Conservation (phyloP, 2,329 filamentous ascomycete species). For the Septoria petroselini region DNA sequence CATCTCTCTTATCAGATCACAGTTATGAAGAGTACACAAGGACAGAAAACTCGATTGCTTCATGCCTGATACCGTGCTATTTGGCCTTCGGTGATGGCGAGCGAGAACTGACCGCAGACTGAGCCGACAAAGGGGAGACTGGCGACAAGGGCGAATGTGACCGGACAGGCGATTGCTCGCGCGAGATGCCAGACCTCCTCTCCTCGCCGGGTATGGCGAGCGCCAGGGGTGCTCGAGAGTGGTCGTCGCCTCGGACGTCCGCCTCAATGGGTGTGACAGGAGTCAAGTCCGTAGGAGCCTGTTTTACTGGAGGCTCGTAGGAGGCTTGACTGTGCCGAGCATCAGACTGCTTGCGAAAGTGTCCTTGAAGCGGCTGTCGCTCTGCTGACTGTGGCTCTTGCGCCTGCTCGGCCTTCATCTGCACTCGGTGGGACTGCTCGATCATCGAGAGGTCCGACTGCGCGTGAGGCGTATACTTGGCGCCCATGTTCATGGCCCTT, state of each 20-base stretch:
- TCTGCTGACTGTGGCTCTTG: slow-evolving; percentile 1
- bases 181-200: slow-evolving; percentile 10
- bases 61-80: too few relatives aligned
- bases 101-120: slow-evolving; percentile 14
- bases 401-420: slow-evolving; percentile 1
- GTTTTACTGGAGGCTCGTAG: slow-evolving; percentile 2
- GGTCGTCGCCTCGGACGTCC: slow-evolving; percentile 2
- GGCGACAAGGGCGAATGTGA: slow-evolving; percentile 21
- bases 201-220: slow-evolving; percentile 16
- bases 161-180: slow-evolving; percentile 15
- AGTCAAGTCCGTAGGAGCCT: slow-evolving; percentile 14
- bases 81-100: slow-evolving; percentile 8
- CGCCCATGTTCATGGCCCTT: slow-evolving; percentile 2
- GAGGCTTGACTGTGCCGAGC: slow-evolving; percentile 4
- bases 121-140: slow-evolving; percentile 19
- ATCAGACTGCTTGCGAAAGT: slow-evolving; percentile 5
- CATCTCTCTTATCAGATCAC: slow-evolving; percentile 2
- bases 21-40: background rate
- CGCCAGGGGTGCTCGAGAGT: slow-evolving; percentile 4
- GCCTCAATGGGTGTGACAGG: slow-evolving; percentile 12
- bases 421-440: slow-evolving; percentile 15
- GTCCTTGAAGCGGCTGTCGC: background rate
- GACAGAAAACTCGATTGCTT: too few relatives aligned
- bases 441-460: slow-evolving; percentile 25
- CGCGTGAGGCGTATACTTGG: slow-evolving; percentile 16